Conservation (phyloP, 495 filamentous ascomycete species). For the Podospora anserina region DNA sequence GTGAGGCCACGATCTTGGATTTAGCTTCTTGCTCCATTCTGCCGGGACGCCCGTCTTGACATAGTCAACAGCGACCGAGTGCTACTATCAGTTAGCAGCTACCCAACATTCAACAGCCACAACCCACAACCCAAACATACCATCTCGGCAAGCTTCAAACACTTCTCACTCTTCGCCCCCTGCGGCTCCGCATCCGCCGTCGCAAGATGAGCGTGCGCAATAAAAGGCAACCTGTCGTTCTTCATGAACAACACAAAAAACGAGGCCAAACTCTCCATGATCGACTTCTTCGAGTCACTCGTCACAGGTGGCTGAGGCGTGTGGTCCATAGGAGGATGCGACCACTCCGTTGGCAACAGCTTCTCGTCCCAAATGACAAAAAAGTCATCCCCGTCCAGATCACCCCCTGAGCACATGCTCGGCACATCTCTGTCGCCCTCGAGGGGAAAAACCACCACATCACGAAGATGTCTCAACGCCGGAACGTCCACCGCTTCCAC, state of each 20-base stretch:
- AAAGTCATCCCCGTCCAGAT: constrained; percentile 95
- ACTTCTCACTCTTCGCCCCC: constrained; percentile 67
- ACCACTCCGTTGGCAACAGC: constrained; percentile 67
- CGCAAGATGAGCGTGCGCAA: constrained; percentile 82
- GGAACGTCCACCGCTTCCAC: constrained; percentile 79
- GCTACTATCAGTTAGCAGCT: constrained; percentile 45
- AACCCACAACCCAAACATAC: background rate
- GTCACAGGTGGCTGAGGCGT: constrained; percentile 47
- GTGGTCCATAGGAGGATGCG: constrained; percentile 73
- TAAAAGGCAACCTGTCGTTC: constrained; percentile 73
- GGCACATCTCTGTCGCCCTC: constrained; percentile 80
- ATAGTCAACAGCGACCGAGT: constrained; percentile 91
- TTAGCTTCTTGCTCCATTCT: constrained; percentile 57
- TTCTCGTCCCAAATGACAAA: constrained; percentile 87
- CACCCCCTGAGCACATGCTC: constrained; percentile 94
- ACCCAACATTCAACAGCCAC: background rate
- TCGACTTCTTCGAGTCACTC: constrained; percentile 54
- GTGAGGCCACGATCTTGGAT: constrained; percentile 69
- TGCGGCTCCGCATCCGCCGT: constrained; percentile 60
- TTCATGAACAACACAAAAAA: constrained; percentile 97
- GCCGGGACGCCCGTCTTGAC: constrained; percentile 83
- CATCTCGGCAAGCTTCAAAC: constrained; percentile 63
- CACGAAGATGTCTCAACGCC: constrained; percentile 65
- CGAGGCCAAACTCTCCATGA: constrained; percentile 63
- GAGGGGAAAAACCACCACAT: constrained; percentile 84